Conservation (phyloP, 2,329 filamentous ascomycete species). For the Ampelomyces quisqualis region DNA sequence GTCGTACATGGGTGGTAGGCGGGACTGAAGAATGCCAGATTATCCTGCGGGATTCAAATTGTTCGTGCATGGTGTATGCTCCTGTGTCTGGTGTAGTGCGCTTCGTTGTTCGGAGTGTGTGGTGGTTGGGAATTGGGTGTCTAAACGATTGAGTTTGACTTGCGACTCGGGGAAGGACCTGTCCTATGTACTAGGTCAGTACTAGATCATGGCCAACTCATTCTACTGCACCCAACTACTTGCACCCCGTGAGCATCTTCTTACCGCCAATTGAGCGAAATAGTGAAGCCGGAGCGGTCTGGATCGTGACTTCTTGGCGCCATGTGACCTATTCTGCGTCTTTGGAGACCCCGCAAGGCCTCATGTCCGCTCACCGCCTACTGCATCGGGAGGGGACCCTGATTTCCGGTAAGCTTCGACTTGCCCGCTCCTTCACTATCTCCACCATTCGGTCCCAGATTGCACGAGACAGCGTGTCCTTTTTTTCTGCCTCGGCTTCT, state of each 20-base stretch:
- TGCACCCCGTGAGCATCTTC: slow-evolving; percentile 19
- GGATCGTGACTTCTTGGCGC: slow-evolving; percentile 29
- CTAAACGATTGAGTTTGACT: too few species aligned
- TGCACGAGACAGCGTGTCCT: background rate
- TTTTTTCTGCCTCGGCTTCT: slow-evolving; percentile 6
- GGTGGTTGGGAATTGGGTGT: background rate
- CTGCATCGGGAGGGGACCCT: slow-evolving; percentile 27
- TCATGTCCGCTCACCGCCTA: slow-evolving; percentile 28
- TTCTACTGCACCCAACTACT: slow-evolving; percentile 13
- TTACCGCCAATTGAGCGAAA: slow-evolving; percentile 11
- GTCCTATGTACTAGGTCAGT: too few species aligned
- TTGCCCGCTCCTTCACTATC: slow-evolving; percentile 9
- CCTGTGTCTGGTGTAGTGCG: slow-evolving; percentile 2
- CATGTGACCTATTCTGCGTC: slow-evolving; percentile 30
- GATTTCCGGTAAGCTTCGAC: slow-evolving; percentile 10
- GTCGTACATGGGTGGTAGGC: slow-evolving; percentile 27
- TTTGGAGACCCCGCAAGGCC: slow-evolving; percentile 2
- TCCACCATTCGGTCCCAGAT: background rate
- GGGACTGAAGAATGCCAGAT: slow-evolving; percentile 23
- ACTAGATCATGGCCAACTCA: too few species aligned
- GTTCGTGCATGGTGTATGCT: slow-evolving; percentile 9
- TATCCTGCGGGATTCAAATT: slow-evolving; percentile 14
- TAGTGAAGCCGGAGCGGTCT: slow-evolving; percentile 26
- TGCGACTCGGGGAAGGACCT: too few species aligned
- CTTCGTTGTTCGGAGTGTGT: background rate